phyloP scores from a whole-genome alignment of 306 rosid species.

The Dryas drummondii region DNA sequence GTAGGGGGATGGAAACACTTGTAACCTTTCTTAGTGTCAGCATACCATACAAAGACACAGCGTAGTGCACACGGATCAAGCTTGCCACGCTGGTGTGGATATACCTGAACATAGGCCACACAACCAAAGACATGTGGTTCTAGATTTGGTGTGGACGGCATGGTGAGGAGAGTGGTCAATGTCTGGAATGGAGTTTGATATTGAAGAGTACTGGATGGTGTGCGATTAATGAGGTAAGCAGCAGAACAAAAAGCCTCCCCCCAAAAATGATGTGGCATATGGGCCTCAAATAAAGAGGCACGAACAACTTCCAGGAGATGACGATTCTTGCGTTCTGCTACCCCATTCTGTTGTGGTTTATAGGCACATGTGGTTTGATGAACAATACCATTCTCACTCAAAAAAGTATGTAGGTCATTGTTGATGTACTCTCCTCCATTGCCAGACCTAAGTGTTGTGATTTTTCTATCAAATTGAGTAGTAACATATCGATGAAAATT shows the following conservation, averaged over 20 bases:
- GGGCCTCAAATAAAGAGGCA: not conserved
- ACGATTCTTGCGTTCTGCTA: not conserved
- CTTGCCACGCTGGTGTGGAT: too few species aligned
- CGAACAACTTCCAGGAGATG: not conserved
- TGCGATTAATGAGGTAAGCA: not conserved
- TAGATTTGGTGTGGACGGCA: not conserved
- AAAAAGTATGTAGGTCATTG: not conserved
- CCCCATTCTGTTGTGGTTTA: not conserved
- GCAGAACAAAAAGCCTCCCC: not conserved
- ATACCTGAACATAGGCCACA: too few species aligned
- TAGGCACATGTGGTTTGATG: constrained; percentile 9
- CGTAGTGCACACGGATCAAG: too few species aligned
- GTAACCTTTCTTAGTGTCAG: too few species aligned
- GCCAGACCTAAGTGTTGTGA: too few species aligned
- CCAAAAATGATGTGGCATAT: not conserved
- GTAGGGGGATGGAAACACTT: too few species aligned
- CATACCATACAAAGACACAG: too few species aligned
- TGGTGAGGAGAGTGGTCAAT: too few species aligned
- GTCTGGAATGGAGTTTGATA: not conserved
- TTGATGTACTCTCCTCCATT: not conserved
- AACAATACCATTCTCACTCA: not conserved
- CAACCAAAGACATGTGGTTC: too few species aligned
- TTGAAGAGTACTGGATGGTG: not conserved
- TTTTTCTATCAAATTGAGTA: too few species aligned
- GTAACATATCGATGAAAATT: not conserved